Percentiles rank a stretch among this genome's conserved stretches.
These are phyloP conservation scores for Diphasiastrum complanatum DNA, from an alignment of 83 land plant genomes.

Conservation along the genomic window DNA sequence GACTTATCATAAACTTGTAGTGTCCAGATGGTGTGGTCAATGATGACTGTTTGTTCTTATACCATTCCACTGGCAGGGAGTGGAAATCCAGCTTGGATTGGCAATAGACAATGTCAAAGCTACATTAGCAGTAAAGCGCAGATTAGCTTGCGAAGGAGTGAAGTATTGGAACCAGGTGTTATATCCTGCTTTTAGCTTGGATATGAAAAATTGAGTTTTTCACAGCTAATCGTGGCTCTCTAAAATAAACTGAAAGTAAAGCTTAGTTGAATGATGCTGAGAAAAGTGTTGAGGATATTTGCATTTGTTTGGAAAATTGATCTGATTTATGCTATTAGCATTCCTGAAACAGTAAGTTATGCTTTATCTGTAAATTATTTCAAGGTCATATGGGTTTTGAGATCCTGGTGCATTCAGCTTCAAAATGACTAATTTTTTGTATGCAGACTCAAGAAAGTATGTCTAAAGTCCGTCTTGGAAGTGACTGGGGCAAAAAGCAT, in stretches of 20 bases:
- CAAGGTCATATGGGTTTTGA: not conserved
- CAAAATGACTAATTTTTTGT: not conserved
- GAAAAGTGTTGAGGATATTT: not conserved
- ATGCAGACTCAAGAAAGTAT: constrained; percentile 58
- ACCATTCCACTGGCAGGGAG: too few species aligned
- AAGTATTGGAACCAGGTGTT: constrained; percentile 59
- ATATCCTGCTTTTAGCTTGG: not conserved
- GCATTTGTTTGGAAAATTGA: too few species aligned
- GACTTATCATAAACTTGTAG: too few species aligned
- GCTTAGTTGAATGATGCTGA: too few species aligned
- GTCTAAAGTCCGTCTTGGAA: constrained; percentile 26
- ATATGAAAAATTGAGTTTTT: not conserved
- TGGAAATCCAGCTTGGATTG: constrained; percentile 79
- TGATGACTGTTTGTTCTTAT: too few species aligned
- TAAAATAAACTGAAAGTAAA: not conserved
- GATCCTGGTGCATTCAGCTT: not conserved
- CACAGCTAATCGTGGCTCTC: not conserved
- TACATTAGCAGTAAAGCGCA: constrained; percentile 78
- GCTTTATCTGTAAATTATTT: not conserved
- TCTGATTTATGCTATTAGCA: too few species aligned
- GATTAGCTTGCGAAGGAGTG: constrained; percentile 87
- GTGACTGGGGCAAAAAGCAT: constrained; percentile 50
- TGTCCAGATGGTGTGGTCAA: too few species aligned
- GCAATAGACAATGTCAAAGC: constrained; percentile 76
- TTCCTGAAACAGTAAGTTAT: too few species aligned